phyloP scores from a whole-genome alignment of 176 grass and related monocot genomes.

The Aegilops speltoides region DNA sequence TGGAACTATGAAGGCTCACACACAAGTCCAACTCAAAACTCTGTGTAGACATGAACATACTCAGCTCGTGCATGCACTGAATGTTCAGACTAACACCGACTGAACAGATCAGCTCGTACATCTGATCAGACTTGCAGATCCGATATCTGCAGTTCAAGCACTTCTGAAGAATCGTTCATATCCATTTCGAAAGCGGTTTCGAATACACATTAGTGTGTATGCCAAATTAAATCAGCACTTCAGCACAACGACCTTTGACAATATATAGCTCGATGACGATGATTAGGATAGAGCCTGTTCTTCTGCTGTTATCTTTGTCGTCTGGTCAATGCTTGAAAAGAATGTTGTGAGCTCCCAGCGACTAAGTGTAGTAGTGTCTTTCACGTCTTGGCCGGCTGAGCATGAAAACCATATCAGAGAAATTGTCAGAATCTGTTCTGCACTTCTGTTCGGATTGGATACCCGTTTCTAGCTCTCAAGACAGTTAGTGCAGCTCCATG shows the following conservation, averaged over 20 bases:
- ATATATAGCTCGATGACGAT: background rate
- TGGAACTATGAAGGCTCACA: background rate
- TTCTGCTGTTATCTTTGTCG: background rate
- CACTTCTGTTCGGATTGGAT: background rate
- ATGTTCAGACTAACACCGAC: too few relatives aligned
- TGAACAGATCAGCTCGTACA: too few relatives aligned
- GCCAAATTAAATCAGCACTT: background rate
- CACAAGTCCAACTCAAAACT: background rate
- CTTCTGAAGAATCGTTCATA: background rate
- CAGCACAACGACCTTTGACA: background rate
- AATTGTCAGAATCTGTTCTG: background rate
- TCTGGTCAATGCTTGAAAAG: background rate
- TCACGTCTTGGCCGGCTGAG: slow-evolving; percentile 1
- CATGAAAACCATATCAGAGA: background rate
- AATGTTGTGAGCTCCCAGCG: background rate
- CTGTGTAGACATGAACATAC: background rate
- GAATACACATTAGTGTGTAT: background rate
- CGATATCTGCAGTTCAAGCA: too few relatives aligned
- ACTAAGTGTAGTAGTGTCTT: background rate
- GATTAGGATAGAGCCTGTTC: background rate
- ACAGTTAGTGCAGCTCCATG: slow-evolving; percentile 30
- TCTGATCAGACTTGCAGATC: background rate
- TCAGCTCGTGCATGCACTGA: background rate
- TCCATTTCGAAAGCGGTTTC: background rate
- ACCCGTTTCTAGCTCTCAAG: background rate